phyloP scores from a whole-genome alignment of 352 stramenopile genomes.

The Phytophthora pini region DNA sequence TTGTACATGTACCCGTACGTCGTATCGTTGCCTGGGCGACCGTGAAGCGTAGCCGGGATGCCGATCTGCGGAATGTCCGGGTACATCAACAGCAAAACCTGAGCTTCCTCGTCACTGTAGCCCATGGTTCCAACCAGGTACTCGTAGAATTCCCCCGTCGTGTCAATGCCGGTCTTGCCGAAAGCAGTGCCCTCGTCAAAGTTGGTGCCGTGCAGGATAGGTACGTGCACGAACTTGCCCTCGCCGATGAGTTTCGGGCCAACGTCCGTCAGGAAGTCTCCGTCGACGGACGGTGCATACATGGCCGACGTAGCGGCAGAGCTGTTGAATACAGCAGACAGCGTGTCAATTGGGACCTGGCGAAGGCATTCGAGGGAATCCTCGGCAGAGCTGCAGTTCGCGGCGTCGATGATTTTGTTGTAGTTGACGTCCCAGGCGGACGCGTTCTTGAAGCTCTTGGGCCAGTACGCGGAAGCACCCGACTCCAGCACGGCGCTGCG shows the following conservation, averaged over 20 bases:
- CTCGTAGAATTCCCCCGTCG: constrained; percentile 27
- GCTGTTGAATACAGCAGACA: constrained; percentile 33
- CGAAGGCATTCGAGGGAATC: constrained; percentile 37
- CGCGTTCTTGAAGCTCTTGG: constrained; percentile 10
- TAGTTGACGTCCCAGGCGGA: constrained; percentile 31
- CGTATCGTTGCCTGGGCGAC: constrained; percentile 12
- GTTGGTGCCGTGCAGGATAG: constrained; percentile 38
- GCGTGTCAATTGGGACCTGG: constrained; percentile 23
- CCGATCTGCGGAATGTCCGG: constrained; percentile 25
- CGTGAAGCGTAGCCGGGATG: constrained; percentile 23
- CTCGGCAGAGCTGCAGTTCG: constrained; percentile 24
- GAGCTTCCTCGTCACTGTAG: constrained; percentile 14
- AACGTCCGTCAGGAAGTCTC: constrained; percentile 26
- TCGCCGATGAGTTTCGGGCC: constrained; percentile 19
- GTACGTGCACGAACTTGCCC: constrained; percentile 41
- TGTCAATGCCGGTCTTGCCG: constrained; percentile 14
- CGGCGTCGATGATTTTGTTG: constrained; percentile 28
- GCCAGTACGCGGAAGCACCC: constrained; percentile 11
- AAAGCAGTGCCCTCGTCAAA: constrained; percentile 34
- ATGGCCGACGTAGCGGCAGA: constrained; percentile 15
- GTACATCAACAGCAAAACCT: constrained; percentile 20
- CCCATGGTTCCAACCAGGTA: constrained; percentile 21
- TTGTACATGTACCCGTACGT: constrained; percentile 25
- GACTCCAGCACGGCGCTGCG: constrained; percentile 34
- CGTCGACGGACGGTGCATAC: constrained; percentile 34